phyloP scores from a whole-genome alignment of 2,329 filamentous ascomycete species.

The Chaetomiaceae sp. region DNA sequence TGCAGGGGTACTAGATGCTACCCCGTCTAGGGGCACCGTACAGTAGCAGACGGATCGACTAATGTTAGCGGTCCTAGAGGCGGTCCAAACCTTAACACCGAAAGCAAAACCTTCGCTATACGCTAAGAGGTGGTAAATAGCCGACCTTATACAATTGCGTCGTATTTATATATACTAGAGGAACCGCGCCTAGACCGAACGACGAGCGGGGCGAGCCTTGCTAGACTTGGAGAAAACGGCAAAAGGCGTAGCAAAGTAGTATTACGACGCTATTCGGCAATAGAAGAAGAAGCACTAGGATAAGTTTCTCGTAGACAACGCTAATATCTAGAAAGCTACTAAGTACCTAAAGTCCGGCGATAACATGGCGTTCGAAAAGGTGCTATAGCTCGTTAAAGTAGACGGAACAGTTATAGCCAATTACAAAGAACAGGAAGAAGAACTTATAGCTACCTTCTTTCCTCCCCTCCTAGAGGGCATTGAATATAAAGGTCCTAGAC shows the following conservation, averaged over 20 bases:
- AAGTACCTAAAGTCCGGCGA: not conserved
- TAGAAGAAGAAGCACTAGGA: conserved; percentile 1
- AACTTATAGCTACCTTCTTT: conserved; percentile 3
- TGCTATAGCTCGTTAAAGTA: not conserved
- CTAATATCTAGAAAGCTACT: not conserved
- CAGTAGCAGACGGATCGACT: not conserved
- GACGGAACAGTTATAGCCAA: not conserved
- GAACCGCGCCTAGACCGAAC: not conserved
- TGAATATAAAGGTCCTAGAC: not conserved
- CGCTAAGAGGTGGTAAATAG: not conserved
- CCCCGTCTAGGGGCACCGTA: not conserved
- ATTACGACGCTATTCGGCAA: not conserved
- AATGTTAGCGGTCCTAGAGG: not conserved
- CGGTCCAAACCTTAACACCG: not conserved
- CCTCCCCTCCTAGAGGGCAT: conserved; percentile 1
- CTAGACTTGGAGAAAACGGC: not conserved
- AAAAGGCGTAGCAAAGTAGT: not conserved
- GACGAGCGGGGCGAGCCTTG: not conserved
- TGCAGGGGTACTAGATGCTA: not conserved
- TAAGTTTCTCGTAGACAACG: not conserved
- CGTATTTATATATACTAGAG: not conserved
- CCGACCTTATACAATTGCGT: not conserved
- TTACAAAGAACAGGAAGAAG: not conserved
- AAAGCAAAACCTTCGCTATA: not conserved
- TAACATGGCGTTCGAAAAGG: not conserved